Percentiles rank a stretch among this genome's conserved stretches.
Evolutionary conservation across 495 filamentous ascomycete genomes (phyloP).

Genomic region (Poronia punctata): DNA sequence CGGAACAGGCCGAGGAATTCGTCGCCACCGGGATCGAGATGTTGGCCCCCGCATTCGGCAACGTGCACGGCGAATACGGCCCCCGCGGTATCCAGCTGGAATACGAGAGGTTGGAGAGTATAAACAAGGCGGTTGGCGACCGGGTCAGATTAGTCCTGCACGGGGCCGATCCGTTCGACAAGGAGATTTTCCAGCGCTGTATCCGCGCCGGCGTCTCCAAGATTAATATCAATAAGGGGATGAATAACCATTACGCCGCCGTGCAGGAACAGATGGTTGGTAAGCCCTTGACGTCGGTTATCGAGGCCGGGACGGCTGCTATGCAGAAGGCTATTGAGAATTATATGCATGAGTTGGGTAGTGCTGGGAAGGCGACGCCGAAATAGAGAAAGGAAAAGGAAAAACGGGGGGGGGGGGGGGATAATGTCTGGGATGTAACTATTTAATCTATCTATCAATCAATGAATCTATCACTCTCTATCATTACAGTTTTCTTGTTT

Average conservation of each 20-base stretch:
- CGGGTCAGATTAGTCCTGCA: conserved; percentile 66
- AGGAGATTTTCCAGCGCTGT: conserved; percentile 59
- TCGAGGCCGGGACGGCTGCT: conserved; percentile 62
- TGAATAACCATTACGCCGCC: conserved; percentile 63
- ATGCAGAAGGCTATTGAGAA: conserved; percentile 73
- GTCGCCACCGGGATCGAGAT: conserved; percentile 74
- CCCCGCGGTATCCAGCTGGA: conserved; percentile 65
- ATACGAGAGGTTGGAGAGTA: conserved; percentile 59
- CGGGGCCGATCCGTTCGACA: conserved; percentile 67
- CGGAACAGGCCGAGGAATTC: conserved; percentile 70
- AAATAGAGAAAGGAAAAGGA: conserved; percentile 11
- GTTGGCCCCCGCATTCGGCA: conserved; percentile 78
- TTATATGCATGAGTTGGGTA: conserved; percentile 66
- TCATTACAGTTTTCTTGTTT: too few species aligned
- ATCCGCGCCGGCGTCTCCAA: conserved; percentile 67
- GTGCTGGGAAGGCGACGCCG: conserved; percentile 49
- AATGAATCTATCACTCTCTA: too few species aligned
- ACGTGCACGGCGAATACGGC: conserved; percentile 80
- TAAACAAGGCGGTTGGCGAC: conserved; percentile 55
- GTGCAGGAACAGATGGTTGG: conserved; percentile 61
- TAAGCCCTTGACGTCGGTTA: conserved; percentile 60
- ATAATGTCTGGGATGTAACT: too few species aligned
- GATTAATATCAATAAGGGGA: conserved; percentile 76
- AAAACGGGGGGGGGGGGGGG: too few species aligned
- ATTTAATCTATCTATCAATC: too few species aligned